Evolutionary conservation across 2,329 filamentous ascomycete genomes (phyloP).

Genomic region (Colletotrichum navitas): DNA sequence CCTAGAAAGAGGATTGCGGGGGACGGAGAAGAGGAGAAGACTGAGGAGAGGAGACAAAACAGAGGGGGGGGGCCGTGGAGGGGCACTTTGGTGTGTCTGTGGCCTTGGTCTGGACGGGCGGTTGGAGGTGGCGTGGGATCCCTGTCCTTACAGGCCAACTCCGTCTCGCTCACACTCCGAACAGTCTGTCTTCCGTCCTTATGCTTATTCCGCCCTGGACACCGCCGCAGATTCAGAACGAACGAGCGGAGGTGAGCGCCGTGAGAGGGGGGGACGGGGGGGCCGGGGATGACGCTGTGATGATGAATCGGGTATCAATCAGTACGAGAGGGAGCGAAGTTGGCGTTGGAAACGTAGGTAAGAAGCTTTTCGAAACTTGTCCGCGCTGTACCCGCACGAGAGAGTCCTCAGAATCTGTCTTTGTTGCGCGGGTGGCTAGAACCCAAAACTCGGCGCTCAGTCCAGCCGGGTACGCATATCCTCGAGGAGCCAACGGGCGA

Average conservation of each 20-base stretch:
- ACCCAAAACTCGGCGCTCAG: background rate
- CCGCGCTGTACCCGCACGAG: background rate
- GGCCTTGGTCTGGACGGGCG: background rate
- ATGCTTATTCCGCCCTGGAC: conserved; percentile 22
- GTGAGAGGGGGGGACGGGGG: background rate
- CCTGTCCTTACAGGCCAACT: background rate
- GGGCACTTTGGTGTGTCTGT: background rate
- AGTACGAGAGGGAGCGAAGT: background rate
- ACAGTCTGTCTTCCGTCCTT: conserved; percentile 1
- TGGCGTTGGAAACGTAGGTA: background rate
- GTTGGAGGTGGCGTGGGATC: background rate
- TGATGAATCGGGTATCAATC: background rate
- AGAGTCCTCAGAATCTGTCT: background rate
- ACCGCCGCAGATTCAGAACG: background rate
- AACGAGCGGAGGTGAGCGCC: background rate
- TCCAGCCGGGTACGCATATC: conserved; percentile 1
- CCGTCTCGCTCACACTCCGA: conserved; percentile 10
- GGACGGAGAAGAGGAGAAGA: background rate
- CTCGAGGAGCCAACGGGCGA: background rate
- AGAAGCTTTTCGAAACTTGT: background rate
- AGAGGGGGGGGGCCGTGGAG: background rate
- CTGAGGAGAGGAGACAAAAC: conserved; percentile 1
- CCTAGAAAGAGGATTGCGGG: conserved; percentile 17
- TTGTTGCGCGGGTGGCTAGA: background rate
- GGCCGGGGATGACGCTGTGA: conserved; percentile 3